Evolutionary conservation across 1,284 basidiomycete species (phyloP), one percentile per base, ranked within the genome.

Genomic region (Ustilago nuda): DNA sequence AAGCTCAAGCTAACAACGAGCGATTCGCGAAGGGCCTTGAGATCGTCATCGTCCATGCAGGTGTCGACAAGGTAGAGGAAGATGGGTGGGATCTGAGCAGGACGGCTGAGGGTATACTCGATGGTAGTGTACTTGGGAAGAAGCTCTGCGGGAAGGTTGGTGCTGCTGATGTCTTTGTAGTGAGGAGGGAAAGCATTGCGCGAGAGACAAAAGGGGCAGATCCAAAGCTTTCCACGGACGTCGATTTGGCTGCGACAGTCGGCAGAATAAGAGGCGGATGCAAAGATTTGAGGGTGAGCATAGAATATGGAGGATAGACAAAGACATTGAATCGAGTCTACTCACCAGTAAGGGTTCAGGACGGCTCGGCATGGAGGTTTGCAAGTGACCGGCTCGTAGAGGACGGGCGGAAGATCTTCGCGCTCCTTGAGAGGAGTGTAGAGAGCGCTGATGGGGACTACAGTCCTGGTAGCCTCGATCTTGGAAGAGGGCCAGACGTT

Each of bases 111-210:
- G 11, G 95, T 98, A 88, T 99, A 98, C 88, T 99, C 96, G 88
- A 99, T 98, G 17, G 96, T 99, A 53, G 96, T 98, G 89, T 98
- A 98, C 88, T 98, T 97, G 84, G 96, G 95, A 51, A 98, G 87
- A 33, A 99, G 90, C 87, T 99, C 96, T 23, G 95, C 93, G 52
- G 96, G 96, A 30, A 98, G 90, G 87, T 98, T 98, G 76, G 94
- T 96, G 88, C 93, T 94, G 69, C 94, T 95, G 81, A 99, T 97
- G 87, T 99, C 96, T 88, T 98, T 97, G 90, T 99, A 99, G 87
- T 99, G 96, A 0, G 95, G 94, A 8, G 96, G 96, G 88, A 99
- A 98, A 2, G 95, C 92, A 87, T 98, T 99, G 72, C 96, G 92
- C 61, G 94, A 92, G 65, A 98, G 89, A 88, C 96, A 99, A 89